phyloP scores from a whole-genome alignment of 2,329 filamentous ascomycete genomes.

The Knufia fluminis region DNA sequence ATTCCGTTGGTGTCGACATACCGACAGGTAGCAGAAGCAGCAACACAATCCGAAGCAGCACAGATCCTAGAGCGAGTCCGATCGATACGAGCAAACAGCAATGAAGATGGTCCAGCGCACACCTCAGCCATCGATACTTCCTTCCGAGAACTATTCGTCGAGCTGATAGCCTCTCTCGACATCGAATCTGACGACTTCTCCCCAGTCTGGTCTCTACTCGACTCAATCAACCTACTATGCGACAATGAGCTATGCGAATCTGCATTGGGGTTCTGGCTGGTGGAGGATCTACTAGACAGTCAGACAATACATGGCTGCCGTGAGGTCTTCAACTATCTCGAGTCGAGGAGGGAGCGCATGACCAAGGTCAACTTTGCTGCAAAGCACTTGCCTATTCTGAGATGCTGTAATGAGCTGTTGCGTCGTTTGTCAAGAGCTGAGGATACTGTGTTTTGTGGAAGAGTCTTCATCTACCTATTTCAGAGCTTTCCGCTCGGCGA shows the following conservation, averaged over 20 bases:
- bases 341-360: conserved; percentile 82
- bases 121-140: conserved; percentile 74
- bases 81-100: neutral
- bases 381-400: conserved; percentile 81
- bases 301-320: conserved; percentile 90
- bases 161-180: conserved; percentile 60
- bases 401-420: conserved; percentile 91
- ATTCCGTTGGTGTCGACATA: conserved; percentile 18
- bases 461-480: conserved; percentile 97
- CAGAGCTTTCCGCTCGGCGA: conserved; percentile 95
- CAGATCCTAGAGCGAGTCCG: neutral
- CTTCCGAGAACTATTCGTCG: conserved; percentile 69
- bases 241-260: conserved; percentile 66
- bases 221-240: conserved; percentile 79
- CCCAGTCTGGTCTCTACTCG: conserved; percentile 84
- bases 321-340: conserved; percentile 86
- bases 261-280: conserved; percentile 75
- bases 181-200: conserved; percentile 74
- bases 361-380: conserved; percentile 69
- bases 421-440: conserved; percentile 87
- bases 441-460: conserved; percentile 92
- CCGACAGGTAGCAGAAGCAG: conserved; percentile 14
- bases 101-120: conserved; percentile 37
- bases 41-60: neutral
- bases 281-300: conserved; percentile 91